Base-by-base conservation (phyloP, 768 basidiomycete genomes). In the Boletus barrowsii region DNA sequence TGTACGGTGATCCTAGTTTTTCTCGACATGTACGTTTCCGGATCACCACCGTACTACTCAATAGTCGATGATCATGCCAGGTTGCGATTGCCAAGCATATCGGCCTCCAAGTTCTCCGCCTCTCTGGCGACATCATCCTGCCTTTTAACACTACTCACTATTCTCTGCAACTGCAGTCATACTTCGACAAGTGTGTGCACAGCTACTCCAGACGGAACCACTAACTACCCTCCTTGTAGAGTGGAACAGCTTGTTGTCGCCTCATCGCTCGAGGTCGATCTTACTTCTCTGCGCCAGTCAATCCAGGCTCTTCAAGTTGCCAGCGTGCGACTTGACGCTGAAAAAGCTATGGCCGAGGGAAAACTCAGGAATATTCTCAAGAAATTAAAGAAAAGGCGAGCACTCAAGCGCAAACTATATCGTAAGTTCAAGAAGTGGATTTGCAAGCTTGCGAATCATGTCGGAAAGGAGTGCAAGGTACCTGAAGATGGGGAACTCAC, bases 101-200 rank as follows among this genome's bases (percentile, higher is more conserved):
- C 3, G 88, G 88, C 46, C 72, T 90, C 13, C 64, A 86, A 56
- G 72, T 79, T 10, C 73, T 91, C n/a, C 77, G 86, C 22, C 57
- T 89, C 15, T 75, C 78, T 4, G 84, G 90, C 59, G 77, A 82
- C 11, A 74, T 88, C 48, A 69, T 89, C 26, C 63, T 91, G 6
- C 89, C 89, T 3, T 67, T 90, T 46, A 90, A 91, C 64, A 87
- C 87, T 18, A 89, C 88, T 1, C 84, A 89, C 52, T 91, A 91
- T 67, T 73, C 87, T 4, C 59, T 81, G 15, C 86, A 89, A 64
- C 74, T 90, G n/a, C 72, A 75, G 42, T 71, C 76, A 9, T 90
- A 90, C 59, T 76, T 87, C 13, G 74, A 77, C 37, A 76, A 74
- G 87, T 88, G 80, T 61, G 15, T 30, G 47, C 18, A 26, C 30